phyloP scores from a whole-genome alignment of 805 yeast genomes.

The Kodamaea hsintzibuensis region DNA sequence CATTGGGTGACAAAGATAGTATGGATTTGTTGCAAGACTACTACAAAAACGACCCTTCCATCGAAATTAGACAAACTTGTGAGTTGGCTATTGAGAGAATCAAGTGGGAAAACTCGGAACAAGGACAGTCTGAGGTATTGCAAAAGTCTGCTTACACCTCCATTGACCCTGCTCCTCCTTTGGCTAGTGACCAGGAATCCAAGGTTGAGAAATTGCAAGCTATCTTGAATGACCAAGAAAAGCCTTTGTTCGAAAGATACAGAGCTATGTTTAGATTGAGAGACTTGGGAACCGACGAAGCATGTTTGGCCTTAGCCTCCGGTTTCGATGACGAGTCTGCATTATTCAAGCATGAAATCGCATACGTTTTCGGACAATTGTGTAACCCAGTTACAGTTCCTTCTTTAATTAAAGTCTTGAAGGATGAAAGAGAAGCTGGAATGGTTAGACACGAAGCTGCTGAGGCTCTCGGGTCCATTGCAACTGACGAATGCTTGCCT shows the following conservation, averaged over 20 bases:
- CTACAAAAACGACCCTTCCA: constrained; percentile 68
- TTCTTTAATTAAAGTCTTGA: constrained; percentile 76
- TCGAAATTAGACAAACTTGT: constrained; percentile 95
- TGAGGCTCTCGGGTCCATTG: constrained; percentile 96
- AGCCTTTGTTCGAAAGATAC: constrained; percentile 89
- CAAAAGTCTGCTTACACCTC: constrained; percentile 79
- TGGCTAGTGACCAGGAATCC: constrained; percentile 57
- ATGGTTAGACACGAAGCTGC: constrained; percentile 99
- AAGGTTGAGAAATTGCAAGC: constrained; percentile 65
- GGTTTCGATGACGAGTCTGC: constrained; percentile 93
- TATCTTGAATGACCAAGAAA: constrained; percentile 71
- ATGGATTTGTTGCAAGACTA: constrained; percentile 65
- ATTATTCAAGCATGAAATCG: constrained; percentile 94
- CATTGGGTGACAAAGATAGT: constrained; percentile 80
- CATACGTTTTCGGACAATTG: constrained; percentile 96
- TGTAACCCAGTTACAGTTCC: constrained; percentile 94
- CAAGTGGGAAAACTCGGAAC: constrained; percentile 81
- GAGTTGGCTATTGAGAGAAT: constrained; percentile 95
- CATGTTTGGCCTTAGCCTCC: constrained; percentile 85
- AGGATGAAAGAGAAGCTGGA: constrained; percentile 80
- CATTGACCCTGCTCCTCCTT: constrained; percentile 98
- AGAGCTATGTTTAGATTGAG: constrained; percentile 98
- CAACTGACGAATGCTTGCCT: constrained; percentile 93
- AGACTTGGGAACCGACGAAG: constrained; percentile 91
- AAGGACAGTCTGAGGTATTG: constrained; percentile 63